Base-by-base conservation (phyloP, 331 rosid species). In the Malus hybrid region DNA sequence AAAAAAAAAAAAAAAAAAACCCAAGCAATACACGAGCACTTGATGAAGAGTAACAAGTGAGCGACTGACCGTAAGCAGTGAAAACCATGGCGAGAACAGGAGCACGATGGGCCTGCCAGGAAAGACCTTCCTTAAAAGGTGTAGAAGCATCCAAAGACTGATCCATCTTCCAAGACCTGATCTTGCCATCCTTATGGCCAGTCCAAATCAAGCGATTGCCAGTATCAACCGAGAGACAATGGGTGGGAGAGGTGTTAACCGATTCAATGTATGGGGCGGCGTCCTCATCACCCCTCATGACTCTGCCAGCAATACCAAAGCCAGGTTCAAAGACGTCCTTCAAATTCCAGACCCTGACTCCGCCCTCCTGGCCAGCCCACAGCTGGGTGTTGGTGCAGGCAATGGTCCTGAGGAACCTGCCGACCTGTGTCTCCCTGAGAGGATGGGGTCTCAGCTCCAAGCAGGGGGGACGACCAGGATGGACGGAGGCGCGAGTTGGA, bases 391-490 rank as follows among this genome's bases (percentile, higher is more conserved):
- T 93, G 0, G 98, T 89, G 79, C 98, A 92, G 0, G 93, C 99
- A 66, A 95, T 92, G 83, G 84, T 95, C 71, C 99, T 84, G 29
- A 95, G 83, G 77, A 90, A 95, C 50, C 87, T 92, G 1, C 99
- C 98, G 1, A 87, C 93, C 76, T 95, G 99, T 2, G 99, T 95
- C 81, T 95, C 99, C 84, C 93, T 86, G 62, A 95, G 68, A 0
- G 99, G 99, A 39, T 95, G 99, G 0, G 99, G 99, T 76, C 99
- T 88, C n/a, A 95, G 81, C 90, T 92, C 99, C 32, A 95, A 78
- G 79, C 96, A 95, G 0, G 99, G 88, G 0, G 99, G 97, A 5
- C 99, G 85, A 0, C 87, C 90, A 0, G 96, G 99, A 82, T 95
- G 99, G 69, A 95, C 97, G 0, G 97, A 75, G 1, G 96, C 91